Base-by-base conservation (phyloP, 208 protist species). In the Tritrichomonas foetus region DNA sequence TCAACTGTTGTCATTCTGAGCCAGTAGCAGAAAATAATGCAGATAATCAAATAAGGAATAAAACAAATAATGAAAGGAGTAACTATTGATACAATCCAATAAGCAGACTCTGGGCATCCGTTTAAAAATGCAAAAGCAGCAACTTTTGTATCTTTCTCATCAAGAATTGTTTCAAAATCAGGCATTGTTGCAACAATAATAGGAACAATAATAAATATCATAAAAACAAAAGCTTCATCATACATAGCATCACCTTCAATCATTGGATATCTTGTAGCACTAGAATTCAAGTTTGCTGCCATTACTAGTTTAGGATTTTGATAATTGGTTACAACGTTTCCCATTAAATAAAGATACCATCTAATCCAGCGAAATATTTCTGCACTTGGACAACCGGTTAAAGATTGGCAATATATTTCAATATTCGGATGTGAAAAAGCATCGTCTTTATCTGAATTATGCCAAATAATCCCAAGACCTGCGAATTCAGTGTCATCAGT, bases 21-120 rank as follows among this genome's bases (percentile, higher is more conserved):
- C 74, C 74, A 82, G 5, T 20, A 30, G 3, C 33, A 82, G 41
- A 82, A 49, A 13, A 82, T 8, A 50, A 82, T 82, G 39, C 27
- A 20, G 20, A 82, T 82, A 39, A 82, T 41, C 50, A 82, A 82
- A 41, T 82, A 82, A 50, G 74, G 74, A 50, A 82, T 82, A 41
- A 82, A 82, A 41, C 74, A 82, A 30, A 82, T 47, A 41, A 82
- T 39, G 74, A 82, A 82, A 14, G 74, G 33, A 9, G 74, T 47
- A 82, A 82, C 39, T 20, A 82, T 82, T 30, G 33, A 50, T 20
- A 78, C 69, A 27, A 78, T 39, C 69, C 69, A 78, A 78, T 78
- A 78, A 13, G 69, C 27, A 47, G 69, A 44, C 20, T 78, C 69
- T 47, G 69, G 36, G 25, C 33, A 36, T 44, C 69, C 69, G 9